phyloP scores from a whole-genome alignment of 371 early-diverging fungal species.

The Rhizopus microsporus region DNA sequence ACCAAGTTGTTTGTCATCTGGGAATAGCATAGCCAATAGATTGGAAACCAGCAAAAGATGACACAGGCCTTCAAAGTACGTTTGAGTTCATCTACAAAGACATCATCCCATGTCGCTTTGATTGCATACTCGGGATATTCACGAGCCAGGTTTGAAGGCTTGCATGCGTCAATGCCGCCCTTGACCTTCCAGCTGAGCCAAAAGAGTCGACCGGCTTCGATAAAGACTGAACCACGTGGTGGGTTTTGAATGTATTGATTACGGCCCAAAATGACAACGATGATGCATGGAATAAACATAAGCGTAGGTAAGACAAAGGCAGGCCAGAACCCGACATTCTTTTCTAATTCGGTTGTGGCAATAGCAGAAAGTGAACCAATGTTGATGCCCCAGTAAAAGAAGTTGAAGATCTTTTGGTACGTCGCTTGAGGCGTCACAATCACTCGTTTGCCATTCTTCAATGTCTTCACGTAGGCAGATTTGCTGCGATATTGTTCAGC shows the following conservation, averaged over 20 bases:
- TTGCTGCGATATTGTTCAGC: slow-evolving; percentile 46
- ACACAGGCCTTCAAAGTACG: slow-evolving; percentile 64
- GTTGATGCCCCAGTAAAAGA: slow-evolving; percentile 47
- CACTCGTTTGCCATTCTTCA: slow-evolving; percentile 30
- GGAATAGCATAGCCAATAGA: slow-evolving; percentile 75
- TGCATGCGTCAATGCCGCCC: slow-evolving; percentile 35
- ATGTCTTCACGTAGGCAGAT: slow-evolving; percentile 35
- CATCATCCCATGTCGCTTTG: slow-evolving; percentile 61
- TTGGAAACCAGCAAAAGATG: slow-evolving; percentile 67
- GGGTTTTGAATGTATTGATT: slow-evolving; percentile 52
- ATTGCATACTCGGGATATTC: slow-evolving; percentile 24
- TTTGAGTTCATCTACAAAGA: slow-evolving; percentile 68
- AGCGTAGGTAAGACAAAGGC: slow-evolving; percentile 65
- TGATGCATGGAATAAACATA: slow-evolving; percentile 62
- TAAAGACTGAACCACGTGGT: slow-evolving; percentile 52
- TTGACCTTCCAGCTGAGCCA: slow-evolving; percentile 15
- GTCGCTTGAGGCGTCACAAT: slow-evolving; percentile 31
- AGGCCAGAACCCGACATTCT: slow-evolving; percentile 56
- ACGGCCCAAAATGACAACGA: slow-evolving; percentile 54
- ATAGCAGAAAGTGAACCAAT: slow-evolving; percentile 65
- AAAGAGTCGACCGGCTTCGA: slow-evolving; percentile 26
- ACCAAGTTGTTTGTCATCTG: slow-evolving; percentile 76
- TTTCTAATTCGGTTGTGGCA: slow-evolving; percentile 54
- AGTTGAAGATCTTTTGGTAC: slow-evolving; percentile 22
- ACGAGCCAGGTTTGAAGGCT: slow-evolving; percentile 26